Evolutionary conservation across 2,329 filamentous ascomycete genomes (phyloP).

Genomic region (Verruconis gallopava): DNA sequence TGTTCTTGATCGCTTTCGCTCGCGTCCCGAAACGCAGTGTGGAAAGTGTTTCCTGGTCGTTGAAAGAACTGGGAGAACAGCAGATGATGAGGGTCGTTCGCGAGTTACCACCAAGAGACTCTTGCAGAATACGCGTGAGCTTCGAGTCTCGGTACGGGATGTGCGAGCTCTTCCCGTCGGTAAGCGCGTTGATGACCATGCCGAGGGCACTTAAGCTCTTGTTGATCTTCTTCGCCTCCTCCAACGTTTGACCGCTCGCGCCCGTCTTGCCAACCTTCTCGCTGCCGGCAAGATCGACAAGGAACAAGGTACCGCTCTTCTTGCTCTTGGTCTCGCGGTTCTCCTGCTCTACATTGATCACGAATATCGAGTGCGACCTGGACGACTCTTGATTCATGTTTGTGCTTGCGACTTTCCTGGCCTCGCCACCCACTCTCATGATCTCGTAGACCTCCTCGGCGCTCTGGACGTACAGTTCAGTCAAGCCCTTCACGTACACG

Average conservation of each 20-base stretch:
- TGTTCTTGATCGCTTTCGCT: constrained; percentile 99
- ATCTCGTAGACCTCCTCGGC: constrained; percentile 95
- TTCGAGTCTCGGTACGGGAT: constrained; percentile 97
- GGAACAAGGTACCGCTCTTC: constrained; percentile 90
- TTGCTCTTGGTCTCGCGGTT: constrained; percentile 92
- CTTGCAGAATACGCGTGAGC: constrained; percentile 91
- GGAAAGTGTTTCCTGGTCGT: constrained; percentile 85
- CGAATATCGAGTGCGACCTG: constrained; percentile 95
- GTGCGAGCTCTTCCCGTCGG: constrained; percentile 92
- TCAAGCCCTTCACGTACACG: constrained; percentile 88
- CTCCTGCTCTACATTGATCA: constrained; percentile 94
- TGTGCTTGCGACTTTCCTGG: constrained; percentile 84
- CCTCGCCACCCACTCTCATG: constrained; percentile 81
- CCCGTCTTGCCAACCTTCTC: constrained; percentile 99
- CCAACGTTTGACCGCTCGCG: constrained; percentile 89
- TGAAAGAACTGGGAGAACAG: constrained; percentile 97
- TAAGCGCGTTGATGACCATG: constrained; percentile 97
- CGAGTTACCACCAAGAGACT: constrained; percentile 93
- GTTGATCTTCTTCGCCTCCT: constrained; percentile 99
- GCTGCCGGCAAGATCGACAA: constrained; percentile 95
- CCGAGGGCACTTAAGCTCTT: constrained; percentile 96
- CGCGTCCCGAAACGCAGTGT: constrained; percentile 90
- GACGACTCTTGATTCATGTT: constrained; percentile 99
- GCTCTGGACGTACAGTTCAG: constrained; percentile 91
- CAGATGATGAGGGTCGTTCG: constrained; percentile 98